Conservation (phyloP, 768 basidiomycete species). For the Lactarius hengduanensis region DNA sequence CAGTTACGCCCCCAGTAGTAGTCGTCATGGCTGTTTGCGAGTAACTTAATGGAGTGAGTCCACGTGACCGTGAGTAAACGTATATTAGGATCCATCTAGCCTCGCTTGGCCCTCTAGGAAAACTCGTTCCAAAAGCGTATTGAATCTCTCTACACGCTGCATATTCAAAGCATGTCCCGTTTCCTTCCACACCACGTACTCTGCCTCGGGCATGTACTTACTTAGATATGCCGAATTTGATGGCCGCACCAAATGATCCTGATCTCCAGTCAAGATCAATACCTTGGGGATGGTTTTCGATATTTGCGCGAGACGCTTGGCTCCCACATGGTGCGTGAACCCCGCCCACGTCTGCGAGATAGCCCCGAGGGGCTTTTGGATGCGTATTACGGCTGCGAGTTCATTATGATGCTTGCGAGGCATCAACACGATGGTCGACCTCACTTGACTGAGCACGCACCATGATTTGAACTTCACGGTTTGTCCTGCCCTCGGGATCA, state of each 20-base stretch:
- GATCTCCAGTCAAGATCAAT: constrained; percentile 60
- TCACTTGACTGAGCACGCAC: constrained; percentile 37
- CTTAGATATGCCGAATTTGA: constrained; percentile 53
- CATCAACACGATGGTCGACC: neutral
- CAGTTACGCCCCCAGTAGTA: neutral
- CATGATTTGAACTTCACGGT: neutral
- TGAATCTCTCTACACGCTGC: constrained; percentile 52
- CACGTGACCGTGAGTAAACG: neutral
- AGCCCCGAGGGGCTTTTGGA: constrained; percentile 60
- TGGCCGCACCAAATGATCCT: constrained; percentile 57
- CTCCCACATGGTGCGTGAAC: constrained; percentile 56
- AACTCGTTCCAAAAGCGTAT: constrained; percentile 29
- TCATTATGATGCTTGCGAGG: constrained; percentile 39
- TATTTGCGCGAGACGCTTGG: constrained; percentile 35
- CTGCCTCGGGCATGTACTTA: constrained; percentile 54
- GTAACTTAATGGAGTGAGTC: neutral
- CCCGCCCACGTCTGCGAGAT: constrained; percentile 73
- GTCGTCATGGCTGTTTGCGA: neutral
- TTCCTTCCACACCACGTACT: constrained; percentile 53
- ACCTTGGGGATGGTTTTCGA: constrained; percentile 63
- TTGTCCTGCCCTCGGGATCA: no score
- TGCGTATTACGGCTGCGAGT: constrained; percentile 51
- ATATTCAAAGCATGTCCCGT: constrained; percentile 65
- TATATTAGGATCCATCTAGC: neutral
- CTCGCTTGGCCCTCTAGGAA: constrained; percentile 38